phyloP scores from a whole-genome alignment of 257 asterid species.

The Solanum arcanum region DNA sequence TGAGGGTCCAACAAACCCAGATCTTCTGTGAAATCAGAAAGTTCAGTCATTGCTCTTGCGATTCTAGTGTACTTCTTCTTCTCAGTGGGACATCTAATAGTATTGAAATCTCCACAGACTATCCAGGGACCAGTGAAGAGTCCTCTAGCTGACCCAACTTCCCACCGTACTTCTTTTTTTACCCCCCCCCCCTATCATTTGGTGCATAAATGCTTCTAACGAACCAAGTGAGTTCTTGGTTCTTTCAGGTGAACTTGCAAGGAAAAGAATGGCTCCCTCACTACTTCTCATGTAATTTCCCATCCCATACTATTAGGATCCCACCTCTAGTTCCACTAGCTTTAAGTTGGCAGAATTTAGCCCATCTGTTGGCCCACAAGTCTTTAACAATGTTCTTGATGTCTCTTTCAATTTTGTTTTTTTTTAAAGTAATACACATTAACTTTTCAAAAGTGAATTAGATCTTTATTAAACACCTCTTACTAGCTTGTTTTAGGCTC shows the following conservation, averaged over 20 bases:
- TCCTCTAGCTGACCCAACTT: background rate
- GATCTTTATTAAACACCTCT: background rate
- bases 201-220: background rate
- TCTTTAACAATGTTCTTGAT: background rate
- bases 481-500: background rate
- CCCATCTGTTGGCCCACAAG: background rate
- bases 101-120: background rate
- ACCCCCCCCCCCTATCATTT: background rate
- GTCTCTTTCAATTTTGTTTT: background rate
- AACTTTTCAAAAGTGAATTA: background rate
- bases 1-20: background rate
- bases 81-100: background rate
- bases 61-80: background rate
- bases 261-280: background rate
- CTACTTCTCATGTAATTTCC: background rate
- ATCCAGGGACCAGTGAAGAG: background rate
- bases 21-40: background rate
- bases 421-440: background rate
- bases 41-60: background rate
- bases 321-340: background rate
- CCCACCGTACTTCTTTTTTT: background rate
- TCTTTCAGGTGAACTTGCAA: background rate
- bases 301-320: background rate
- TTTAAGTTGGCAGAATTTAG: background rate
- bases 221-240: background rate